Evolutionary conservation across 2,329 filamentous ascomycete genomes (phyloP), one percentile per base, ranked within the genome.

Genomic region (Ophiostoma sp.): DNA sequence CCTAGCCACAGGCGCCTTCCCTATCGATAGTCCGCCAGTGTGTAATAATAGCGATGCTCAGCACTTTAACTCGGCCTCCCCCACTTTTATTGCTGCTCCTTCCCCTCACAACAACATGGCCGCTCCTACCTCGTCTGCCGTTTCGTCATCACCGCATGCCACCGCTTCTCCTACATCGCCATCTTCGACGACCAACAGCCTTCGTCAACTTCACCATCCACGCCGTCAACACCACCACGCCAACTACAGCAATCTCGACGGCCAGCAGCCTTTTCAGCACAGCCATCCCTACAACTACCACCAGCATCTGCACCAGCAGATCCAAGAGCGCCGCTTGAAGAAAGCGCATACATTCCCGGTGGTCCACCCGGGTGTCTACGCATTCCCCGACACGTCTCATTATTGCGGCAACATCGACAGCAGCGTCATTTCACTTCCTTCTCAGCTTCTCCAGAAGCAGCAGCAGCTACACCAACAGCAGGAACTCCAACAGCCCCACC

Each of bases 211-310:
- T 42, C 18, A 8, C 6, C 11, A 45, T 4, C 42, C 5, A 5
- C 63, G 27, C 16, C 60, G 49, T 38, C 58, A 63, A 38, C 69
- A 63, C 14, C 49, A 36, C 44, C 62, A 47, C 66, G 27, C 36
- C 52, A 65, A 58, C 52, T 38, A 63, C 55, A 44, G n/a, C 12
- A 16, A 14, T 9, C 40, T 38, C 16, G 18, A 64, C 71, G 62
- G 69, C 62, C 66, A 71, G 49, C 65, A 67, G 5, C 7, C n/a
- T 14, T 18, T 42, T 11, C 62, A 44, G 9, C 40, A 44, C 60
- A 64, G 66, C 64, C 64, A 71, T 52, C 66, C 49, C 67, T 71
- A 70, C 52, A 71, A 70, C 12, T 70, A 70, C 64, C 70, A 69
- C 66, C 68, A 70, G 16, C 69, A 73, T 52, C 69, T 69, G 9